Evolutionary conservation across 2,329 filamentous ascomycete species (phyloP).

Genomic region (Neocucurbitaria cava): DNA sequence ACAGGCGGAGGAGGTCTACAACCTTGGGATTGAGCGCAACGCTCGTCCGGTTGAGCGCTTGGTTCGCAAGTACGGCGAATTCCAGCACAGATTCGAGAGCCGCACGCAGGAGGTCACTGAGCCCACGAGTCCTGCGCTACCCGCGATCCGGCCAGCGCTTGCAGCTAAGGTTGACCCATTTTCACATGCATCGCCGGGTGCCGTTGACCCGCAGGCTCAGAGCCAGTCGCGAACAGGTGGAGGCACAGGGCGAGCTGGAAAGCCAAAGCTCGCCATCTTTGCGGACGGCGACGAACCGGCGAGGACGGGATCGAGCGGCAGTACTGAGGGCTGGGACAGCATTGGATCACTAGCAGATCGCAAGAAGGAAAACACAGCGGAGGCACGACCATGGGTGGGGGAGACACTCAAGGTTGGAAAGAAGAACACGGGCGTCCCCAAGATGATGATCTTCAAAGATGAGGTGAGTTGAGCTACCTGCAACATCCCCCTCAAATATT

Average conservation of each 20-base stretch:
- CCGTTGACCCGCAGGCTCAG: conserved; percentile 71
- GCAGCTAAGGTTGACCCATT: conserved; percentile 89
- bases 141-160: conserved; percentile 80
- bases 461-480: conserved; percentile 71
- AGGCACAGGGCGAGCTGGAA: conserved; percentile 67
- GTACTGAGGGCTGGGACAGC: conserved; percentile 83
- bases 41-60: conserved; percentile 83
- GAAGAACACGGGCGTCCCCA: conserved; percentile 76
- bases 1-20: conserved; percentile 94
- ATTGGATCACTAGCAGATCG: conserved; percentile 86
- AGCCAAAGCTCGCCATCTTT: conserved; percentile 89
- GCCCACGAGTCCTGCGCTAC: conserved; percentile 86
- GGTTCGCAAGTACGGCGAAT: conserved; percentile 89
- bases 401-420: conserved; percentile 89
- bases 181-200: conserved; percentile 53
- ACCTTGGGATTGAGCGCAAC: conserved; percentile 85
- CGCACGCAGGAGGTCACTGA: conserved; percentile 67
- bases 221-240: conserved; percentile 50
- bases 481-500: conserved; percentile 49
- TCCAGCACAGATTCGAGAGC: conserved; percentile 78
- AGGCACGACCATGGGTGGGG: conserved; percentile 88
- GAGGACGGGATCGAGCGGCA: conserved; percentile 62
- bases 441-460: conserved; percentile 95
- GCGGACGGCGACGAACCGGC: conserved; percentile 71
- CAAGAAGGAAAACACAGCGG: conserved; percentile 91